A percentile compares a stretch with the other conserved stretches of the same genome.
Evolutionary conservation across 2,329 filamentous ascomycete genomes (phyloP).

Genomic region (Aspergillus sp.): DNA sequence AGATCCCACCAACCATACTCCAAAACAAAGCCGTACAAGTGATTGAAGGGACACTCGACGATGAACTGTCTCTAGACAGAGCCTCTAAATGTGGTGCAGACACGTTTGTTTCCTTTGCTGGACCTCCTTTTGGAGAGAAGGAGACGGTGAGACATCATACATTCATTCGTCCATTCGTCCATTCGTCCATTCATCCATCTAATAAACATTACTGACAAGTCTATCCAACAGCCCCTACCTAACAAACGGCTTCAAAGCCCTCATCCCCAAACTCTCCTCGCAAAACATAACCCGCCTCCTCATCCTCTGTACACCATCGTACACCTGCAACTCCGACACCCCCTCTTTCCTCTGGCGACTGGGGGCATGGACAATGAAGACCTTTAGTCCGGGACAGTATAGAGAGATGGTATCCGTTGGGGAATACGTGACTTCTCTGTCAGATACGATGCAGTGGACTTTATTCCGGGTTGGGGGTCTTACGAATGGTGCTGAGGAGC

Average conservation of each 20-base stretch:
- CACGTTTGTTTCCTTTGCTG: constrained; percentile 8
- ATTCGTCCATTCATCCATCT: not conserved
- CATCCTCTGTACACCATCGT: constrained; percentile 7
- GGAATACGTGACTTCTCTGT: constrained; percentile 1
- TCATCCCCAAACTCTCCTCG: constrained; percentile 3
- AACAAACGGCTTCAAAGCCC: constrained; percentile 2
- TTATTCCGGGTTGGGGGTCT: constrained; percentile 5
- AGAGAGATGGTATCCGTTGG: constrained; percentile 4
- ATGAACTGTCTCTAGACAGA: constrained; percentile 1
- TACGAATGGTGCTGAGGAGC: constrained; percentile 2
- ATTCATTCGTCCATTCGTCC: not conserved
- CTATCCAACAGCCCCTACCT: constrained; percentile 1
- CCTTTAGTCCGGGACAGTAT: not conserved
- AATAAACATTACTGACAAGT: no score
- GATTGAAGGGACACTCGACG: constrained; percentile 6
- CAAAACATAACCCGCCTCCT: constrained; percentile 2
- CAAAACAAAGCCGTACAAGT: constrained; percentile 1
- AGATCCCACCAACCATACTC: constrained; percentile 1
- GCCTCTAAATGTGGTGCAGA: constrained; percentile 1
- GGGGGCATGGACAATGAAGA: constrained; percentile 3
- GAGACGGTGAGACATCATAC: constrained; percentile 7
- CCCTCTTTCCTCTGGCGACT: constrained; percentile 4
- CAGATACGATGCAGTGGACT: not conserved
- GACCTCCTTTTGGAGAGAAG: constrained; percentile 1
- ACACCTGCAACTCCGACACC: not conserved